phyloP scores from a whole-genome alignment of 2,329 filamentous ascomycete species.

The Blastomyces emzantsi region DNA sequence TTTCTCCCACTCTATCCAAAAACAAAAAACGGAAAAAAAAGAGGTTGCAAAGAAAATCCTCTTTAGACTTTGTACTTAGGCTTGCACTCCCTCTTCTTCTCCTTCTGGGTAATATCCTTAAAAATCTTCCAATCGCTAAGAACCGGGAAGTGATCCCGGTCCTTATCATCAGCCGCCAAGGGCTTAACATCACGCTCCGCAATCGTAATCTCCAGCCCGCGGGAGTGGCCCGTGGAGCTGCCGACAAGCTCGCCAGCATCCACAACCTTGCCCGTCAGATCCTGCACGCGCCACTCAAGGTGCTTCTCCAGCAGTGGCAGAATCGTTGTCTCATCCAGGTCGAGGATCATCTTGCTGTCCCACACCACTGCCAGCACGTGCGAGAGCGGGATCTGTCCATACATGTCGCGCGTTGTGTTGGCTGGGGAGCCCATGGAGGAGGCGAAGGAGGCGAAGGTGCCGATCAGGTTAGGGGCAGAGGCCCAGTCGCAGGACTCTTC shows the following conservation, averaged over 20 bases:
- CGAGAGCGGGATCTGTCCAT: slow-evolving; percentile 16
- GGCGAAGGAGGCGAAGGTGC: slow-evolving; percentile 50
- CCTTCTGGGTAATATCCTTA: slow-evolving; percentile 1
- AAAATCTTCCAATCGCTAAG: slow-evolving; percentile 5
- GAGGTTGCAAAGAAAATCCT: neutral
- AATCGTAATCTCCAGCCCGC: slow-evolving; percentile 8
- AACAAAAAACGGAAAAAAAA: neutral
- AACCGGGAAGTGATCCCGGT: slow-evolving; percentile 6
- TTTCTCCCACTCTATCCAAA: neutral
- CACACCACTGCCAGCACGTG: slow-evolving; percentile 16
- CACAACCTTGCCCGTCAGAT: slow-evolving; percentile 14
- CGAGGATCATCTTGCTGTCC: slow-evolving; percentile 12
- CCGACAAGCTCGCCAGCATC: slow-evolving; percentile 15
- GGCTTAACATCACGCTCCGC: slow-evolving; percentile 6
- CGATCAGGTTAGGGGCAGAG: slow-evolving; percentile 48
- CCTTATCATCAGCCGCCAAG: neutral
- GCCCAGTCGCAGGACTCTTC: slow-evolving; percentile 44
- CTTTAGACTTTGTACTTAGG: neutral
- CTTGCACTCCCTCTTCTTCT: neutral
- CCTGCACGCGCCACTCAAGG: slow-evolving; percentile 19
- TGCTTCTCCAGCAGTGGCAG: slow-evolving; percentile 16
- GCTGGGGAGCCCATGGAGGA: slow-evolving; percentile 9
- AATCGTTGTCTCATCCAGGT: slow-evolving; percentile 13
- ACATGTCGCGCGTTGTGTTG: slow-evolving; percentile 8
- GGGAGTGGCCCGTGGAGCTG: neutral